Base-by-base conservation (phyloP, 306 rosid species). In the Clitoria ternatea region DNA sequence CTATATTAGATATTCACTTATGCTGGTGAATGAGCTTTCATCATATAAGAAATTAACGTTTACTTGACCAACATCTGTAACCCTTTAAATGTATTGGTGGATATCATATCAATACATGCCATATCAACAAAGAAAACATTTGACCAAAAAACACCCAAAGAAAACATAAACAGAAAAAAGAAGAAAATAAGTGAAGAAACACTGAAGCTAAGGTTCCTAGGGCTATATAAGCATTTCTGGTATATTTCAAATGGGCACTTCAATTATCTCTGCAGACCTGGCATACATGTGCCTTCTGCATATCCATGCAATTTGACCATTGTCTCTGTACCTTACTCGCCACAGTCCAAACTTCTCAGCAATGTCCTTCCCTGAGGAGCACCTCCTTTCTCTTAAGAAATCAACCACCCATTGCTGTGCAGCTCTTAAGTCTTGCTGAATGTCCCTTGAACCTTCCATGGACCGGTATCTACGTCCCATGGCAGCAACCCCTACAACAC, bases 391-490 rank as follows among this genome's bases (percentile, higher is more conserved):
- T 72, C 97, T 88, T 15, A 95, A 75, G 86, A 91, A 91, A 87
- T 95, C 99, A 71, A 87, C 79, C 37, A 95, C 85, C 96, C 99
- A 94, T 78, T 91, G 97, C 42, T 91, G 97, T 53, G 97, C 96
- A 36, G 87, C 80, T 82, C 78, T 86, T n/a, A 56, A 72, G 60
- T 89, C 96, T 80, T 89, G 95, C 53, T 83, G 92, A 42, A 87
- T 86, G 63, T 85, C 88, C 73, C 96, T 79, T 2, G 92, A 88
- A 59, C 81, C 74, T 67, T 83, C 84, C 35, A 30, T 61, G 15
- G 81, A 82, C 72, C 83, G 82, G 61, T 79, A 79, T 80, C 86
- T 77, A 14, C 80, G 80, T 18, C 88, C 86, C 33, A 87, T 53
- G 1, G 95, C 88, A 0, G 88, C 95, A 4, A 84, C 96, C 37